Conservation (phyloP, 2,329 filamentous ascomycete genomes). For the Hypoxylon sp. region DNA sequence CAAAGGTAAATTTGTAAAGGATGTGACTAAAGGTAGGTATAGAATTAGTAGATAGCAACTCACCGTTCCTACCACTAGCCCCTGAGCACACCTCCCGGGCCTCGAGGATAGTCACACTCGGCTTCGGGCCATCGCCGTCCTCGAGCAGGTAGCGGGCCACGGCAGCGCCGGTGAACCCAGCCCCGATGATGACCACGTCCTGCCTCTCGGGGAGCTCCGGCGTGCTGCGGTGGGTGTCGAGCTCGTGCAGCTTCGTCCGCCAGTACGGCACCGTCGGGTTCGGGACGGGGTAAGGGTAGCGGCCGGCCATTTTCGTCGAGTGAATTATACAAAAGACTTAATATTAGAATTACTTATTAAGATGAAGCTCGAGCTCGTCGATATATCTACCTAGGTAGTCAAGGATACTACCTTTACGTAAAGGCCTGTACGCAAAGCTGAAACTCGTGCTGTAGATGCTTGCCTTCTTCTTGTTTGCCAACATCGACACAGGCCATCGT, state of each 20-base stretch:
- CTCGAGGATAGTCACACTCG: conserved; percentile 41
- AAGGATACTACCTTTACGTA: no score
- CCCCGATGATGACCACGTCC: conserved; percentile 62
- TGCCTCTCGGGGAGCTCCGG: conserved; percentile 54
- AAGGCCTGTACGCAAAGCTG: neutral
- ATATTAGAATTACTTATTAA: no score
- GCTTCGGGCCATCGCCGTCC: conserved; percentile 42
- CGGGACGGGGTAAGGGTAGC: conserved; percentile 38
- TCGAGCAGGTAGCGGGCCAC: conserved; percentile 56
- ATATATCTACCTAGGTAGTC: no score
- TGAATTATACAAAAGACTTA: no score
- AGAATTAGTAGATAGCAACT: conserved; percentile 3
- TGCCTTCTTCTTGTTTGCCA: neutral
- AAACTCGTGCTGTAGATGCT: neutral
- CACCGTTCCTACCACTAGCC: conserved; percentile 41
- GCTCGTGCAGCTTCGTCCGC: conserved; percentile 60
- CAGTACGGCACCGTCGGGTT: conserved; percentile 58
- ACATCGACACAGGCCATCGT: neutral
- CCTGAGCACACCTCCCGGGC: conserved; percentile 44
- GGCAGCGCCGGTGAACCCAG: conserved; percentile 61
- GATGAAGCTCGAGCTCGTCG: no score
- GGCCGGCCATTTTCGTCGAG: conserved; percentile 18
- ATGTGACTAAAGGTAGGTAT: neutral
- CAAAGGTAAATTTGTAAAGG: no score
- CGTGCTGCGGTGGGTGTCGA: conserved; percentile 60